phyloP scores from a whole-genome alignment of 208 protist species.

The Strigomonas culicis region DNA sequence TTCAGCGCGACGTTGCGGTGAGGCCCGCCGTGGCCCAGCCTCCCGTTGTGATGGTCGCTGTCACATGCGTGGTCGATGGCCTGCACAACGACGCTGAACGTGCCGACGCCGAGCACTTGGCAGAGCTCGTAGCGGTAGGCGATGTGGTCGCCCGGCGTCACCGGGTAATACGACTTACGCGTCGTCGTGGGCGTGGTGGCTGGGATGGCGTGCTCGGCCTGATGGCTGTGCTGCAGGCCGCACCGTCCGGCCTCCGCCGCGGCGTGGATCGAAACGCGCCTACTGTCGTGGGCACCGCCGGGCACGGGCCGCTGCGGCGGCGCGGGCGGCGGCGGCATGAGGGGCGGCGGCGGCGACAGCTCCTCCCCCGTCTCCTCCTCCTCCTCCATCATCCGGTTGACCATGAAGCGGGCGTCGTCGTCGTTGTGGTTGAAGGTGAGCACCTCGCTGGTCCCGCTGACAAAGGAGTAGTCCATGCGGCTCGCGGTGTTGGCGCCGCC shows the following conservation, averaged over 20 bases:
- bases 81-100: slow-evolving; percentile 75
- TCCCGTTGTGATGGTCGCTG: background rate
- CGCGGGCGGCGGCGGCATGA: slow-evolving; percentile 4
- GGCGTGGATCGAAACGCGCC: background rate
- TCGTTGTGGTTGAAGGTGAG: too few relatives aligned
- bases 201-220: background rate
- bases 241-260: too few relatives aligned
- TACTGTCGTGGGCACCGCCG: background rate
- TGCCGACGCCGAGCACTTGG: slow-evolving; percentile 70
- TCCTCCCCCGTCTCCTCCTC: too few relatives aligned
- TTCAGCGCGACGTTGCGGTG: background rate
- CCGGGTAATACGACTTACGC: too few relatives aligned
- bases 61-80: slow-evolving; percentile 70
- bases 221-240: background rate
- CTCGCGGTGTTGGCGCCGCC: too few relatives aligned
- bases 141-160: slow-evolving; percentile 84
- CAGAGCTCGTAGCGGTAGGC: slow-evolving; percentile 83
- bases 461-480: too few relatives aligned
- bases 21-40: background rate
- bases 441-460: too few relatives aligned
- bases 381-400: too few relatives aligned
- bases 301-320: background rate
- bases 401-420: too few relatives aligned
- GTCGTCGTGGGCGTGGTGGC: too few relatives aligned
- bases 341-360: too few relatives aligned